Conservation (phyloP, 2,329 filamentous ascomycete genomes). For the Lachnellula cervina region DNA sequence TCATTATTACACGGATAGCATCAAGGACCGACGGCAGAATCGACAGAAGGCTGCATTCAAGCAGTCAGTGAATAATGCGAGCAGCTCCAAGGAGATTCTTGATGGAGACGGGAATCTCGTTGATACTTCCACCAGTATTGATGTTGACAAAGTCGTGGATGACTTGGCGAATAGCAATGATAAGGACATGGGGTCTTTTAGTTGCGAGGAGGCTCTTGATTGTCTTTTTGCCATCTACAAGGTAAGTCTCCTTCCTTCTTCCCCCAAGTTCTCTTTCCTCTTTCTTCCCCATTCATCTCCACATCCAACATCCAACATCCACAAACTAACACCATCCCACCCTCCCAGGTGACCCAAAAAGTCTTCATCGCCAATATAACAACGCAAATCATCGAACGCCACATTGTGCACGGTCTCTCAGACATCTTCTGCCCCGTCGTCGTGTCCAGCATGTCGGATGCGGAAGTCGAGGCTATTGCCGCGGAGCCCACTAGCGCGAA, state of each 20-base stretch:
- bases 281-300: neutral
- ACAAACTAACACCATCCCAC: slow-evolving; percentile 1
- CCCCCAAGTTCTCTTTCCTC: neutral
- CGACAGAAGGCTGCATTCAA: slow-evolving; percentile 2
- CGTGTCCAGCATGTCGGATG: slow-evolving; percentile 18
- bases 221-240: slow-evolving; percentile 32
- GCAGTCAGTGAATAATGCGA: neutral
- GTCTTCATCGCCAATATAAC: slow-evolving; percentile 33
- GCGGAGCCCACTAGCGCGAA: slow-evolving; percentile 23
- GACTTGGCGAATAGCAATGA: slow-evolving; percentile 5
- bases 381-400: slow-evolving; percentile 32
- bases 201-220: slow-evolving; percentile 30
- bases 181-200: slow-evolving; percentile 28
- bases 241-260: slow-evolving; percentile 16
- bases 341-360: slow-evolving; percentile 30
- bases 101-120: no score
- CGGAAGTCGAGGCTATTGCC: slow-evolving; percentile 24
- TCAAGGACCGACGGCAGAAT: slow-evolving; percentile 21
- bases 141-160: slow-evolving; percentile 7
- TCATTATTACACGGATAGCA: slow-evolving; percentile 33
- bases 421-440: slow-evolving; percentile 28
- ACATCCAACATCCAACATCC: no score
- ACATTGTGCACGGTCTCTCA: slow-evolving; percentile 28
- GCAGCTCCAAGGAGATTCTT: neutral
- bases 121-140: slow-evolving; percentile 1